phyloP scores from a whole-genome alignment of 2,329 filamentous ascomycete species.

The Fusarium praegraminearum region DNA sequence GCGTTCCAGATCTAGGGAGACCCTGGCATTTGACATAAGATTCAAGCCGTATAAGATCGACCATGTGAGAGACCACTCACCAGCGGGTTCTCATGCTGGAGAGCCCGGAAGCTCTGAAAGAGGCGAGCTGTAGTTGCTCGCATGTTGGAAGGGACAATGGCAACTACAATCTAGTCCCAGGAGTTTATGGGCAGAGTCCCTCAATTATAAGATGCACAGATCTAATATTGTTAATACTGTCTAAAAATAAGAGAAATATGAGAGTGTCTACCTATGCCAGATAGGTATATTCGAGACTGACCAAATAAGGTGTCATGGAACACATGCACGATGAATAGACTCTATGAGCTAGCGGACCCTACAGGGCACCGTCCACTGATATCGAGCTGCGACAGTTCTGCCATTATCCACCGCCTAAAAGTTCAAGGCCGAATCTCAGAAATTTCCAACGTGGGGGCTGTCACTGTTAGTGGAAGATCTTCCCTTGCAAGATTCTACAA shows the following conservation, averaged over 20 bases:
- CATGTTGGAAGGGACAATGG: constrained; percentile 49
- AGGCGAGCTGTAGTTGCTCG: constrained; percentile 53
- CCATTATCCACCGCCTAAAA: constrained; percentile 64
- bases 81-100: constrained; percentile 85
- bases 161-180: not conserved
- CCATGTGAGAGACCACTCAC: constrained; percentile 57
- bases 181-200: too few species aligned
- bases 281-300: too few species aligned
- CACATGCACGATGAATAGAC: not conserved
- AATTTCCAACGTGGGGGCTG: constrained; percentile 53
- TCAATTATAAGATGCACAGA: not conserved
- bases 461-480: constrained; percentile 20
- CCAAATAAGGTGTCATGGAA: constrained; percentile 21
- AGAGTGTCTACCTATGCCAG: not conserved
- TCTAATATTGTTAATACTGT: not conserved
- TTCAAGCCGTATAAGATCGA: accelerated
- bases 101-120: constrained; percentile 49
- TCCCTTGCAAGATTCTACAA: constrained; percentile 14
- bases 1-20: constrained; percentile 78
- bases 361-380: constrained; percentile 21
- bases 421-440: constrained; percentile 53
- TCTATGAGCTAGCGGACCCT: constrained; percentile 19
- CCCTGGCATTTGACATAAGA: constrained; percentile 66
- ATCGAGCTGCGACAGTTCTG: constrained; percentile 52
- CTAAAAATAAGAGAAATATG: constrained; percentile 7